Conservation (phyloP, 2,329 filamentous ascomycete genomes). For the Phaeosphaeriaceae sp. region DNA sequence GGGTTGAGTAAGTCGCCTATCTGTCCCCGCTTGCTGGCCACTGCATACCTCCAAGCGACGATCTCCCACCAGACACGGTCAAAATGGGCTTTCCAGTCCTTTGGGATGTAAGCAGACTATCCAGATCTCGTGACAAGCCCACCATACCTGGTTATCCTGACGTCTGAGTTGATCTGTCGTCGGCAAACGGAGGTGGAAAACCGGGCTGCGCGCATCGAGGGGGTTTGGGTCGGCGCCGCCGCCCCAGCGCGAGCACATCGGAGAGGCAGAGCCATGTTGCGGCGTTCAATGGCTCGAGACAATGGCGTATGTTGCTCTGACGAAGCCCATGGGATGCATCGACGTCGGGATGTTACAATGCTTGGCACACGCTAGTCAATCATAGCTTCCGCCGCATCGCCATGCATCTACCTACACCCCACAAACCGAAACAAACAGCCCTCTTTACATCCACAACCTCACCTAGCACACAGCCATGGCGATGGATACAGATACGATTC, state of each 20-base stretch:
- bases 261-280: constrained; percentile 49
- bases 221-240: constrained; percentile 42
- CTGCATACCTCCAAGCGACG: constrained; percentile 78
- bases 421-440: constrained; percentile 13
- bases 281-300: constrained; percentile 47
- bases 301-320: constrained; percentile 34
- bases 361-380: constrained; percentile 29
- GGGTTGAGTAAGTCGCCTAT: constrained; percentile 41
- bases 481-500: constrained; percentile 88
- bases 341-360: constrained; percentile 21
- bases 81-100: constrained; percentile 94
- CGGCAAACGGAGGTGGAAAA: constrained; percentile 38
- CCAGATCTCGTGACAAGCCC: background rate
- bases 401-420: constrained; percentile 29
- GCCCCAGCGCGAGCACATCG: constrained; percentile 49
- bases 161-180: constrained; percentile 68
- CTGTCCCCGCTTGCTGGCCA: constrained; percentile 11
- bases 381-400: constrained; percentile 30
- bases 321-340: constrained; percentile 26
- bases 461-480: constrained; percentile 35
- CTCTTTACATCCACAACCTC: constrained; percentile 1
- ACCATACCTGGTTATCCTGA: constrained; percentile 74
- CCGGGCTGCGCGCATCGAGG: constrained; percentile 34
- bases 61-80: constrained; percentile 85
- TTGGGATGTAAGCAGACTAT: constrained; percentile 14